Evolutionary conservation across 2,329 filamentous ascomycete genomes (phyloP).

Genomic region (Tolypocladium sp.): DNA sequence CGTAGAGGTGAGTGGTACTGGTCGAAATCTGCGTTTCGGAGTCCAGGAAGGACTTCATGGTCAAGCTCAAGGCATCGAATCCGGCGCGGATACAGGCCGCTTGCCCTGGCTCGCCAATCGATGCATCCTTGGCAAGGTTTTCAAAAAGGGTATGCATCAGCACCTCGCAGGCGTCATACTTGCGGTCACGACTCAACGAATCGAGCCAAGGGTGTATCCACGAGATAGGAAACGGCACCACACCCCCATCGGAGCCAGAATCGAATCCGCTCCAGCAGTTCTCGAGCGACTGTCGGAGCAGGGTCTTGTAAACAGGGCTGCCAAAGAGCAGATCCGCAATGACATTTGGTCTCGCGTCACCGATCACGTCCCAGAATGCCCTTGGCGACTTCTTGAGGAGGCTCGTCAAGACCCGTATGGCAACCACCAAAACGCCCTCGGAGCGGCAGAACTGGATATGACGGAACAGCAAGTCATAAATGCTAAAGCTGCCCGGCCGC

Average conservation of each 20-base stretch:
- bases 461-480: conserved; percentile 51
- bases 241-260: conserved; percentile 26
- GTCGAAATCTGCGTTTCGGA: conserved; percentile 32
- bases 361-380: conserved; percentile 84
- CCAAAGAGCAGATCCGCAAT: conserved; percentile 79
- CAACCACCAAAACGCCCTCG: conserved; percentile 52
- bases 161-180: conserved; percentile 72
- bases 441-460: conserved; percentile 42
- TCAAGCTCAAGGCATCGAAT: conserved; percentile 48
- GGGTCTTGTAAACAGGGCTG: conserved; percentile 54
- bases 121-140: conserved; percentile 45
- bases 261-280: conserved; percentile 30
- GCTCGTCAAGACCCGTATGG: conserved; percentile 60
- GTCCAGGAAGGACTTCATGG: conserved; percentile 46
- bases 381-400: conserved; percentile 67
- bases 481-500: conserved; percentile 49
- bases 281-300: conserved; percentile 53
- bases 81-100: conserved; percentile 56
- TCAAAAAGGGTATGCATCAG: conserved; percentile 67
- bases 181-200: conserved; percentile 67
- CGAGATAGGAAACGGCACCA: conserved; percentile 56
- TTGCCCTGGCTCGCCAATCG: conserved; percentile 47
- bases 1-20: conserved; percentile 49
- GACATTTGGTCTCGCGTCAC: conserved; percentile 67
- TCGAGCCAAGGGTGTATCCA: conserved; percentile 74